phyloP scores from a whole-genome alignment of 2,329 filamentous ascomycete genomes.

The Botrytis tulipae region DNA sequence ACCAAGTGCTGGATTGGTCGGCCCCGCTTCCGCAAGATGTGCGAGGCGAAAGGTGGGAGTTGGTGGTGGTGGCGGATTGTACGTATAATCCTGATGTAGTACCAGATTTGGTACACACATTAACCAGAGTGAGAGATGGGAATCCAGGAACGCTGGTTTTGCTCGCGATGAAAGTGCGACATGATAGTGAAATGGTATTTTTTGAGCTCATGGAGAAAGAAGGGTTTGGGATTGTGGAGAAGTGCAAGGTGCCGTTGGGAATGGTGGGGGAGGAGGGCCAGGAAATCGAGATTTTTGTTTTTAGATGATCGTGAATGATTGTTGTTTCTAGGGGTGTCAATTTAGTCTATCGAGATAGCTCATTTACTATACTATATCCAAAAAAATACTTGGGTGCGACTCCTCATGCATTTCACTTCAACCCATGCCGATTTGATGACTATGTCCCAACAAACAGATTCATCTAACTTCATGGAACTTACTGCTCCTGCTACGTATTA shows the following conservation, averaged over 20 bases:
- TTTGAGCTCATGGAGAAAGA: constrained; percentile 56
- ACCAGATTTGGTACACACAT: constrained; percentile 58
- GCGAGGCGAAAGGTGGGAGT: constrained; percentile 45
- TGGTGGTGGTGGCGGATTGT: constrained; percentile 68
- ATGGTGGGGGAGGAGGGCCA: constrained; percentile 33
- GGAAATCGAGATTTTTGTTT: constrained; percentile 36
- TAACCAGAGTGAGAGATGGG: constrained; percentile 40
- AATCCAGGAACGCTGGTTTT: constrained; percentile 42
- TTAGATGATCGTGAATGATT: constrained; percentile 20
- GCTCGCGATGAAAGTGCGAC: constrained; percentile 65
- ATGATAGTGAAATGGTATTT: constrained; percentile 64
- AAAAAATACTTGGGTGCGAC: neutral
- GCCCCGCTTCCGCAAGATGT: constrained; percentile 43
- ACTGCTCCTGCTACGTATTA: neutral
- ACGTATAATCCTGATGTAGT: constrained; percentile 71
- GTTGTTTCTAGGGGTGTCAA: neutral
- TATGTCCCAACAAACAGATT: neutral
- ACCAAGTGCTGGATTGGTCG: constrained; percentile 62
- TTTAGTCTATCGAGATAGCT: neutral
- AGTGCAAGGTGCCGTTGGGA: constrained; percentile 25
- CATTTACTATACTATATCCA: neutral
- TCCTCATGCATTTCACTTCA: neutral
- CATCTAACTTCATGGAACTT: neutral
- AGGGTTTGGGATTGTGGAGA: constrained; percentile 28
- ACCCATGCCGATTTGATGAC: neutral